A percentile compares a stretch with the other conserved stretches of the same genome.
Conservation (phyloP, 768 basidiomycete genomes). For the Russula sp. region DNA sequence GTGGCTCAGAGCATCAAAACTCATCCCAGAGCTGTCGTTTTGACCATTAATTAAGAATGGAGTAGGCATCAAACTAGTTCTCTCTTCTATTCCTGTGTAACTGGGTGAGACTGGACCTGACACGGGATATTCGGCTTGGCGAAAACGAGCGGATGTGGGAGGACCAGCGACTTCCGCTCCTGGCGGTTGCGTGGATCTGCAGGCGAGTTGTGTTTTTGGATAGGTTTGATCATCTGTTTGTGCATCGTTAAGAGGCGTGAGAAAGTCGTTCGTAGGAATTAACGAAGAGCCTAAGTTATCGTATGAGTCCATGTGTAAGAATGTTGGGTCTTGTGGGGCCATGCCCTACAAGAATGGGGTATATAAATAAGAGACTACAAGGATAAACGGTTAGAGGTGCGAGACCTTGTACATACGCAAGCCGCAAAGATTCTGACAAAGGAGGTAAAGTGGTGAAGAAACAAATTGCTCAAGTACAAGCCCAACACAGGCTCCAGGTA, state of each 20-base stretch:
- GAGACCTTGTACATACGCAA: background rate
- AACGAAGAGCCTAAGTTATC: background rate
- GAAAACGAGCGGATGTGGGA: background rate
- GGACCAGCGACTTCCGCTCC: background rate
- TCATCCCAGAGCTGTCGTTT: background rate
- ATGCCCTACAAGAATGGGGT: background rate
- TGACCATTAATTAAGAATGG: background rate
- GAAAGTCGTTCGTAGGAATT: background rate
- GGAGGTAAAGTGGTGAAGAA: background rate
- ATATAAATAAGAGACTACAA: conserved; percentile 6
- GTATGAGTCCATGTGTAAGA: background rate
- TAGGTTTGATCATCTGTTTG: background rate
- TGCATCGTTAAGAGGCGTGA: background rate
- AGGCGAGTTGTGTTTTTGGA: background rate
- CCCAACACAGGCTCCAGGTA: background rate
- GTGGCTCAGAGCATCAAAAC: background rate
- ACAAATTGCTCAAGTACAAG: background rate
- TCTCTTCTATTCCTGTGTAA: background rate
- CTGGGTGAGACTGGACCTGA: background rate
- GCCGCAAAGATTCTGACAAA: background rate
- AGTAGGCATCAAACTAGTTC: background rate
- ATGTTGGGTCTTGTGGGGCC: background rate
- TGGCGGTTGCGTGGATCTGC: background rate
- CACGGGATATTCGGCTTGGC: background rate
- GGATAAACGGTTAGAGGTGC: background rate